Base-by-base conservation (phyloP, 116 monocot species). In the Iris pallida region DNA sequence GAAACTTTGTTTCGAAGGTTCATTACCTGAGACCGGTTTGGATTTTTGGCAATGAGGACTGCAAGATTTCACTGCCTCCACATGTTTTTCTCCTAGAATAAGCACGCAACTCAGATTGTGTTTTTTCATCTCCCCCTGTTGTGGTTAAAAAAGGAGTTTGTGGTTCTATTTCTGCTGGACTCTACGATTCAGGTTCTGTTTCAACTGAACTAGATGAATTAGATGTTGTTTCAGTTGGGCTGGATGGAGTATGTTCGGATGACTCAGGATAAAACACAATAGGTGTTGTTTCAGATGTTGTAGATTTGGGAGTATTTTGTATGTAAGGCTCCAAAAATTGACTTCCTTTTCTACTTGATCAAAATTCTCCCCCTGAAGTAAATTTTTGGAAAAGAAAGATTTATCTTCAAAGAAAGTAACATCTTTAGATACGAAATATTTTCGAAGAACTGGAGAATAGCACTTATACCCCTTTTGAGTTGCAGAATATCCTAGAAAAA, bases 391-490 rank as follows among this genome's bases (percentile, higher is more conserved):
- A 17, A 57, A 57, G 57, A 16, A 57, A 16, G 16, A 16, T 18
- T 57, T 57, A 17, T 57, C 7, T 17, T 57, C 57, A 57, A 57
- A 57, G n/a, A 57, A 57, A 16, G 57, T 57, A 14, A 57, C 57
- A 57, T 57, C 57, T 18, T 7, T 57, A 14, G 57, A 3, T 7
- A 16, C 16, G 57, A 16, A 57, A 17, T 11, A 57, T 57, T 57
- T 57, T 57, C n/a, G 57, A 7, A 14, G 6, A 7, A 14, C 1
- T 57, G 57, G 57, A 57, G 13, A 17, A 18, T 16, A 57, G 17
- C 57, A 57, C 16, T 57, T 57, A 57, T 57, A 57, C n/a, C 57
- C 57, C 57, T 57, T 57, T 57, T 57, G 57, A 11, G 57, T 57
- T 6, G 57, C 13, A 6, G 57, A 57, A 14, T 57, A 57, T 57